These are phyloP conservation scores for Plasmodium adleri DNA, from an alignment of 169 alveolate species.

Conservation along the genomic window DNA sequence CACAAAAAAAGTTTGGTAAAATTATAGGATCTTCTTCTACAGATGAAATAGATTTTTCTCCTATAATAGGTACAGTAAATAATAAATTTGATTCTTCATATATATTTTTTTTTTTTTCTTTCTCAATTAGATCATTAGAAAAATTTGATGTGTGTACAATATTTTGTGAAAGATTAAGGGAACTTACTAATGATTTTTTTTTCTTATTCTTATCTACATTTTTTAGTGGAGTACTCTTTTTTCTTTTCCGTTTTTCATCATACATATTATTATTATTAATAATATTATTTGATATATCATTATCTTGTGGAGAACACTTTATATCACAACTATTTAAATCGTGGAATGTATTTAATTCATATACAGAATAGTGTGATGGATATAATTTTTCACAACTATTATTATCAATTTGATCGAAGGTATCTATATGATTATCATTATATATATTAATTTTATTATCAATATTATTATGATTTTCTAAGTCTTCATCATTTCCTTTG, in stretches of 20 bases:
- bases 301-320: not conserved
- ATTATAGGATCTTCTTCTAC: slow-evolving; percentile 76
- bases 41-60: slow-evolving; percentile 67
- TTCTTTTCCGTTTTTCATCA: not conserved
- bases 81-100: slow-evolving; percentile 17
- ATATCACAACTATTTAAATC: slow-evolving; percentile 5
- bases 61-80: slow-evolving; percentile 74
- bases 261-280: not conserved
- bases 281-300: not conserved
- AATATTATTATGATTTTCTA: too few species aligned
- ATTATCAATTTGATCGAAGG: not conserved
- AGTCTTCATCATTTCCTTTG: slow-evolving; percentile 8
- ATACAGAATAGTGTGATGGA: slow-evolving; percentile 64
- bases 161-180: slow-evolving; percentile 30
- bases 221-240: not conserved
- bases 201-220: slow-evolving; percentile 5
- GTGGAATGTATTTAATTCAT: slow-evolving; percentile 24
- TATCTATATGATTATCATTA: too few species aligned
- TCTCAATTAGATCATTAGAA: slow-evolving; percentile 29
- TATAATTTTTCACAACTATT: slow-evolving; percentile 18
- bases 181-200: slow-evolving; percentile 12
- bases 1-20: slow-evolving; percentile 68
- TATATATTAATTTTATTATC: too few species aligned
- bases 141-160: slow-evolving; percentile 13
- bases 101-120: slow-evolving; percentile 12